Conservation (phyloP, 2,329 filamentous ascomycete genomes). For the Chaetomium olivaceum region DNA sequence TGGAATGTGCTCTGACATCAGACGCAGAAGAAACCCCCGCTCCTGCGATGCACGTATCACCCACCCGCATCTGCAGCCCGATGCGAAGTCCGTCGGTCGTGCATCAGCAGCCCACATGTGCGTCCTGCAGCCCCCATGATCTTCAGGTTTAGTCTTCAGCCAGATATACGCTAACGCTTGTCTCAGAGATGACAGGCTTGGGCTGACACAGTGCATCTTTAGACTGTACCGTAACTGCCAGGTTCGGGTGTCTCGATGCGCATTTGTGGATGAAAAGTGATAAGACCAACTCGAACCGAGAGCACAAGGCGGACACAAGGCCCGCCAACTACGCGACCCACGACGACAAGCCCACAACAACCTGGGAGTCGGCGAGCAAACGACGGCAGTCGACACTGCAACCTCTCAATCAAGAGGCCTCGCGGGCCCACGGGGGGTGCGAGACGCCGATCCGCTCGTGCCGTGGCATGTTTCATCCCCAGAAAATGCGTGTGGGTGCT, state of each 20-base stretch:
- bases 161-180: conserved; percentile 5
- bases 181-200: conserved; percentile 3
- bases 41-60: conserved; percentile 8
- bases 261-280: neutral
- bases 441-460: conserved; percentile 6
- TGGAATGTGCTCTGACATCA: conserved; percentile 9
- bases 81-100: conserved; percentile 8
- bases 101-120: conserved; percentile 3
- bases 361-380: neutral
- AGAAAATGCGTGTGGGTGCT: conserved; percentile 2
- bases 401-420: neutral
- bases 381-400: neutral
- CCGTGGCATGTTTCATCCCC: conserved; percentile 10
- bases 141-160: neutral
- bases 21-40: neutral
- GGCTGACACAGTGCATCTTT: neutral
- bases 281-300: neutral
- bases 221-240: neutral
- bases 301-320: neutral
- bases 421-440: neutral
- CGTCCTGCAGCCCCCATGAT: conserved; percentile 1
- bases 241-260: neutral
- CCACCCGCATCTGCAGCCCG: neutral
- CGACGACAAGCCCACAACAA: neutral
- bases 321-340: neutral